phyloP scores from a whole-genome alignment of 768 basidiomycete species.

The Russula sp. region DNA sequence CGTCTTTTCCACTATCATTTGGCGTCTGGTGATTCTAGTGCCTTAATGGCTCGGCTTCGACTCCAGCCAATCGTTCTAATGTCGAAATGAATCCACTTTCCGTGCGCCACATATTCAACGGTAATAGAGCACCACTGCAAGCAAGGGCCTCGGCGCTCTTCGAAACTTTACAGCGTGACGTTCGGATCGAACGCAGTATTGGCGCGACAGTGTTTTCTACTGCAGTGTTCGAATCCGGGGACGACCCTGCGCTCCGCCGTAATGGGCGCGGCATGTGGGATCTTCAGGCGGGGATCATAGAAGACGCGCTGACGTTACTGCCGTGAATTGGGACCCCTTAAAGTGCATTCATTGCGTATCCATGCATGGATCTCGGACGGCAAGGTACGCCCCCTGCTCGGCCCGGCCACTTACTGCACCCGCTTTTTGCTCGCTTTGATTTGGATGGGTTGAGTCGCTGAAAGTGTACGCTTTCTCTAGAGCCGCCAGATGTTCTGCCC shows the following conservation, averaged over 20 bases:
- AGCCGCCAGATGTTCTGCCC: slow-evolving; percentile 19
- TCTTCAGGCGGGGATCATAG: slow-evolving; percentile 11
- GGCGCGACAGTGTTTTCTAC: slow-evolving; percentile 13
- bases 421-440: not conserved
- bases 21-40: not conserved
- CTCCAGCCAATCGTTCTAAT: not conserved
- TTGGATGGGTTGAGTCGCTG: not conserved
- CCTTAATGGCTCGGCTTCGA: not conserved
- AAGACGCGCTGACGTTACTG: slow-evolving; percentile 18
- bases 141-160: slow-evolving; percentile 22
- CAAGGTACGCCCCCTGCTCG: slow-evolving; percentile 18
- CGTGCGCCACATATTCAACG: slow-evolving; percentile 28
- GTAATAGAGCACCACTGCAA: slow-evolving; percentile 19
- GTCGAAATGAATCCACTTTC: not conserved
- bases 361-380: slow-evolving; percentile 26
- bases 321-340: slow-evolving; percentile 4
- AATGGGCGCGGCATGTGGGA: slow-evolving; percentile 17
- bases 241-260: slow-evolving; percentile 1
- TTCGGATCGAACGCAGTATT: slow-evolving; percentile 23
- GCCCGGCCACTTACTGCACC: not conserved
- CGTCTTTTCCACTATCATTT: slow-evolving; percentile 20
- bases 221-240: not conserved
- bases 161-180: slow-evolving; percentile 25
- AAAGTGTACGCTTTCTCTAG: not conserved
- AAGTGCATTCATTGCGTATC: slow-evolving; percentile 10